phyloP scores from a whole-genome alignment of 2,329 filamentous ascomycete species.

The Aspergillus ochraceoroseus region DNA sequence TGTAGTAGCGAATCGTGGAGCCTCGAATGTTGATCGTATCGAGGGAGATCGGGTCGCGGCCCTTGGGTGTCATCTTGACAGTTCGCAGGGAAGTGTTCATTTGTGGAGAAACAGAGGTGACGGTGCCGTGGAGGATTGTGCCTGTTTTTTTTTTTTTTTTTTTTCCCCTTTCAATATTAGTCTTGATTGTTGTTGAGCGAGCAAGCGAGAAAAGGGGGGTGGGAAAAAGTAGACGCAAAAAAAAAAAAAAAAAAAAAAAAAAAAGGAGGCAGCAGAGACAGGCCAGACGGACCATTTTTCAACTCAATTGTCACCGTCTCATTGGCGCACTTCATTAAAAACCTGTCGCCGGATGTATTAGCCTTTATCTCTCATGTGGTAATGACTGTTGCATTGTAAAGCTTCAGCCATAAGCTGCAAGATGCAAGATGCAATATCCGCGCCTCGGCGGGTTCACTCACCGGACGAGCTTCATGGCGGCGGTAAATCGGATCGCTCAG shows the following conservation, averaged over 20 bases:
- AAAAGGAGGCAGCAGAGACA: neutral
- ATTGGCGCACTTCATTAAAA: conserved; percentile 98
- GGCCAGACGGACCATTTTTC: conserved; percentile 78
- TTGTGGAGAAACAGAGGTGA: conserved; percentile 91
- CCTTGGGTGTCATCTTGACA: conserved; percentile 91
- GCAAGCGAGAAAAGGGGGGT: conserved; percentile 4
- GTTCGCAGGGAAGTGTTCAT: conserved; percentile 97
- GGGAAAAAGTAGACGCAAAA: neutral
- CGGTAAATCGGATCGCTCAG: neutral
- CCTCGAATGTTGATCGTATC: conserved; percentile 97
- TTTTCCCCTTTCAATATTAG: no score
- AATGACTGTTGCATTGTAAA: neutral
- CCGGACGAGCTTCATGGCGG: conserved; percentile 94
- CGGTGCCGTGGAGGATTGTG: conserved; percentile 93
- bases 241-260: neutral
- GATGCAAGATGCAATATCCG: conserved; percentile 7
- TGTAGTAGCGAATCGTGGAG: conserved; percentile 92
- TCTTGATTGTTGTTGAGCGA: conserved; percentile 1
- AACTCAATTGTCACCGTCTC: conserved; percentile 98
- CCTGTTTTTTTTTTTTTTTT: conserved; percentile 52
- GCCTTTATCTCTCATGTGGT: neutral
- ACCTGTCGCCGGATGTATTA: conserved; percentile 52
- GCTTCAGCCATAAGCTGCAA: neutral
- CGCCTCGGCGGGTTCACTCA: conserved; percentile 48
- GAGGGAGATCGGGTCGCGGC: conserved; percentile 78